phyloP scores from a whole-genome alignment of 495 filamentous ascomycete genomes.

The Margaritispora aquatica region DNA sequence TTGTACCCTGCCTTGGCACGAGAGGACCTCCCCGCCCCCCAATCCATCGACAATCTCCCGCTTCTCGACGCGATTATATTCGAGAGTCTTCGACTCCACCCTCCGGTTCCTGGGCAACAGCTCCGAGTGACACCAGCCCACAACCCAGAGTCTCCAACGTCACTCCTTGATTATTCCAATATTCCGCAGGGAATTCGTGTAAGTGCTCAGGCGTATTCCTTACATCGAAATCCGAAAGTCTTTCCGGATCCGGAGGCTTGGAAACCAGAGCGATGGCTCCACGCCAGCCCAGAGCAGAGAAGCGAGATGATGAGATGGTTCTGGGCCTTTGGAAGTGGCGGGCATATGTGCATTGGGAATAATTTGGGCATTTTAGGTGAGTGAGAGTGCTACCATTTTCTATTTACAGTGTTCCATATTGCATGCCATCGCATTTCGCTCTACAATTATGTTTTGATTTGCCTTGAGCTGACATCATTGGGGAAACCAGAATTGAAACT shows the following conservation, averaged over 20 bases:
- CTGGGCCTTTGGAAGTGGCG: constrained; percentile 80
- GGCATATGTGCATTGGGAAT: constrained; percentile 75
- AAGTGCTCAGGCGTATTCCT: constrained; percentile 59
- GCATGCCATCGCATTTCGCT: background rate
- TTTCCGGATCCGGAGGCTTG: constrained; percentile 56
- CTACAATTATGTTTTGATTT: background rate
- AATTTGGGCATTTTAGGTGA: constrained; percentile 69
- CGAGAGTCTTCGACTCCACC: constrained; percentile 70
- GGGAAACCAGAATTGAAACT: constrained; percentile 50
- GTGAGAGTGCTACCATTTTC: constrained; percentile 12
- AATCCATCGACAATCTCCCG: constrained; percentile 58
- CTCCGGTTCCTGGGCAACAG: constrained; percentile 67
- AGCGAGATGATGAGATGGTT: constrained; percentile 54
- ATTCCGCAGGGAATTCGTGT: constrained; percentile 58
- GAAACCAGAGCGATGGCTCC: constrained; percentile 56
- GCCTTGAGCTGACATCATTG: background rate
- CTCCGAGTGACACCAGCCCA: constrained; percentile 59
- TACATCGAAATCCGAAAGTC: constrained; percentile 57
- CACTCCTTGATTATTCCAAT: constrained; percentile 40
- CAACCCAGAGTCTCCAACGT: constrained; percentile 21
- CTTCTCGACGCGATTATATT: constrained; percentile 67
- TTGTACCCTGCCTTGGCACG: constrained; percentile 17
- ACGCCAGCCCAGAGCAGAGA: constrained; percentile 25
- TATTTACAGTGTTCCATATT: background rate
- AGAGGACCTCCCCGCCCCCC: constrained; percentile 39